Percentiles rank a stretch among this genome's conserved stretches.
These are phyloP conservation scores for Podaxis sp. DNA, from an alignment of 768 basidiomycete genomes.

Conservation along the genomic window DNA sequence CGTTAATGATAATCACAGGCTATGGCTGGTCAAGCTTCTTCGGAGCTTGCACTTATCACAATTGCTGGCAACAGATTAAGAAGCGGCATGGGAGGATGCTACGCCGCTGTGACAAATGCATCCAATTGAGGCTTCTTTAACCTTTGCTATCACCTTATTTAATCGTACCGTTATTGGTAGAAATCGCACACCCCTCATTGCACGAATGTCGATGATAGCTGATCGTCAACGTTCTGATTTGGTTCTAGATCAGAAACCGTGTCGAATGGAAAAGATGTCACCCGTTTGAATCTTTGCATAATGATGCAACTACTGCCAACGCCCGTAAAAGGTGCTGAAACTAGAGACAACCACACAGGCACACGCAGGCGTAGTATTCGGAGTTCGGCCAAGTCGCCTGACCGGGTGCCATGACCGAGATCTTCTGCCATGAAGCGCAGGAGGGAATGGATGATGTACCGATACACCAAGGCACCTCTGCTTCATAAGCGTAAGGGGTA, in stretches of 20 bases:
- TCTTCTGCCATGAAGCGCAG: not conserved
- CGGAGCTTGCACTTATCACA: not conserved
- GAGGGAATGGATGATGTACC: not conserved
- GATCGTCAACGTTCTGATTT: constrained; percentile 14
- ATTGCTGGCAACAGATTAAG: constrained; percentile 5
- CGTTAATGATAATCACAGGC: not conserved
- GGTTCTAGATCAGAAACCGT: constrained; percentile 11
- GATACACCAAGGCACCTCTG: constrained; percentile 4
- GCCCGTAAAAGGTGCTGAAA: not conserved
- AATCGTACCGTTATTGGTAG: constrained; percentile 1
- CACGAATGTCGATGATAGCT: not conserved
- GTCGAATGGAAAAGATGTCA: constrained; percentile 3
- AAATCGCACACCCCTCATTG: constrained; percentile 2
- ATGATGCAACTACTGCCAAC: not conserved
- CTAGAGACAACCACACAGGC: not conserved
- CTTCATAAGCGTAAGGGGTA: constrained; percentile 12
- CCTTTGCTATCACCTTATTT: constrained; percentile 6
- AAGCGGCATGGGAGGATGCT: not conserved
- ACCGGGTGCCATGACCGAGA: not conserved
- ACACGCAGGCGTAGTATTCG: not conserved
- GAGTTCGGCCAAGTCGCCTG: not conserved
- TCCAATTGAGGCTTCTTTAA: constrained; percentile 7
- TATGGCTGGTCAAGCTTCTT: not conserved
- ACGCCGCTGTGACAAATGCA: constrained; percentile 1
- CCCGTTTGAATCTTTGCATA: not conserved